These are phyloP conservation scores for Wickerhamiella siamensis DNA, from an alignment of 805 yeast species.

Conservation along the genomic window DNA sequence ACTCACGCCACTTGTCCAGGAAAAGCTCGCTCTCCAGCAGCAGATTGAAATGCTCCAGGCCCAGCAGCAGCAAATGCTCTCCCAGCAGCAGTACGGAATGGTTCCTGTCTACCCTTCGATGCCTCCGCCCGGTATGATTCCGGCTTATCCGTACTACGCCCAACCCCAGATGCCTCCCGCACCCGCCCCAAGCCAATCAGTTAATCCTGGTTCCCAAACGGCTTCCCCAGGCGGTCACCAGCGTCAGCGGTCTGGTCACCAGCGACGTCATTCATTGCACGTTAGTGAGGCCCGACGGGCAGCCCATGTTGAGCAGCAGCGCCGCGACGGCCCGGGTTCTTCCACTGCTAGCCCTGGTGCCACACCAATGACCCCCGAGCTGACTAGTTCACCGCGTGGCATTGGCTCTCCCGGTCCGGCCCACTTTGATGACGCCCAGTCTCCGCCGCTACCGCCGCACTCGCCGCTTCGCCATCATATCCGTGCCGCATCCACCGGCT, in stretches of 20 bases:
- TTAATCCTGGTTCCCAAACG: slow-evolving; percentile 2
- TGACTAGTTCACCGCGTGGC: neutral
- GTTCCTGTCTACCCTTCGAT: slow-evolving; percentile 16
- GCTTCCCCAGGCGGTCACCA: slow-evolving; percentile 6
- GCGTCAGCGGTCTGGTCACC: slow-evolving; percentile 44
- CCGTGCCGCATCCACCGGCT: neutral
- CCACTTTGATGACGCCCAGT: neutral
- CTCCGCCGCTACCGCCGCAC: neutral
- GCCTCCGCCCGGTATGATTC: slow-evolving; percentile 5
- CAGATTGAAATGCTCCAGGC: slow-evolving; percentile 85
- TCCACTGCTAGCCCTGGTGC: neutral
- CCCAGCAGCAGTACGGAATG: slow-evolving; percentile 39
- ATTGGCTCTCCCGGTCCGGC: neutral
- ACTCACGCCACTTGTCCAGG: slow-evolving; percentile 83
- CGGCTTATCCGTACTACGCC: neutral
- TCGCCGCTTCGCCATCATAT: neutral
- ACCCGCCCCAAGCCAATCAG: neutral
- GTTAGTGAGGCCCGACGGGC: slow-evolving; percentile 87
- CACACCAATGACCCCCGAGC: neutral
- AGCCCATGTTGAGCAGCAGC: slow-evolving; percentile 49
- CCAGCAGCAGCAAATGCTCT: slow-evolving; percentile 74
- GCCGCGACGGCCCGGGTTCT: neutral
- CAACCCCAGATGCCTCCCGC: slow-evolving; percentile 1
- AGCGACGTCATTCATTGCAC: slow-evolving; percentile 84
- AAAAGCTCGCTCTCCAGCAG: slow-evolving; percentile 61